phyloP scores from a whole-genome alignment of 78 protist species.

The Dictyostelium capitatum region DNA sequence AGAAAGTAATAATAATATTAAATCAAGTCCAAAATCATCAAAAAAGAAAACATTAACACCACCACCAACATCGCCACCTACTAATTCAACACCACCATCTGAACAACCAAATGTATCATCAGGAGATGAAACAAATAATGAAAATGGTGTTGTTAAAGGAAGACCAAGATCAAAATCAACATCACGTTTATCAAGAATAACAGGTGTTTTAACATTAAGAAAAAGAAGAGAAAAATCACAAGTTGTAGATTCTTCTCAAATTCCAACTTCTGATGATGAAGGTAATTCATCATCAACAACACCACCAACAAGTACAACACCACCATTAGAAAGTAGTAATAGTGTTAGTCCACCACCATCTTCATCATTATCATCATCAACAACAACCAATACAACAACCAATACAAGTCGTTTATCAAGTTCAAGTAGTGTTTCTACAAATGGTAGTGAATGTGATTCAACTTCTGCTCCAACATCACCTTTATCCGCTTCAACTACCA shows the following conservation, averaged over 20 bases:
- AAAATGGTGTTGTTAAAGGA: neutral
- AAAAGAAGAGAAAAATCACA: slow-evolving; percentile 15
- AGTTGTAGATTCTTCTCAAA: neutral
- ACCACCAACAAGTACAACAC: neutral
- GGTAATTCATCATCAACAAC: neutral
- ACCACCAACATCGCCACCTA: neutral
- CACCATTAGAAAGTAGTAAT: neutral
- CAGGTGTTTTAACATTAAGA: slow-evolving; percentile 53
- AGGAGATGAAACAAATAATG: neutral
- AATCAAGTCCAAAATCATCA: neutral
- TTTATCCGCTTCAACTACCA: neutral
- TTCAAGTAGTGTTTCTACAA: neutral
- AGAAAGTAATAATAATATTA: neutral
- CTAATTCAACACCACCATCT: neutral
- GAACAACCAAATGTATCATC: neutral
- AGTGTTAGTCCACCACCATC: neutral
- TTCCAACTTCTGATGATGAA: neutral
- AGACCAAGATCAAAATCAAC: slow-evolving; percentile 56
- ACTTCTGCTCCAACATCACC: neutral
- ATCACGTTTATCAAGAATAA: slow-evolving; percentile 40
- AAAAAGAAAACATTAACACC: slow-evolving; percentile 3
- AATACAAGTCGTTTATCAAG: neutral
- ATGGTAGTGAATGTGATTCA: neutral
- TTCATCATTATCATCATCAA: neutral
- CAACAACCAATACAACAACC: too few species aligned